These are phyloP conservation scores for Lonicera japonica DNA, from an alignment of 129 eudicot genomes.

Conservation along the genomic window DNA sequence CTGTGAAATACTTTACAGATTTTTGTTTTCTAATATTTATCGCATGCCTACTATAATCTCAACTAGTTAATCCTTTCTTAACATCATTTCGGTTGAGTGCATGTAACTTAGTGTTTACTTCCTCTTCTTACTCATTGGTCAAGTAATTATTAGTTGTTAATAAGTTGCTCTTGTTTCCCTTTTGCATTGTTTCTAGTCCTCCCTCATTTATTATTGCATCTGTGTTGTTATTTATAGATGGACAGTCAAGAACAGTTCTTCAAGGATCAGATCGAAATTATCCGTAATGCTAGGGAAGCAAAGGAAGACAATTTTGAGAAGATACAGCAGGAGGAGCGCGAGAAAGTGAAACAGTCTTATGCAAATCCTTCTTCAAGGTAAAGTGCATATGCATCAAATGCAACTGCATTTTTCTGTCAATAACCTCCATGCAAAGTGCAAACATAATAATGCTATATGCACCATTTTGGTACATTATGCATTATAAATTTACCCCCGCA, in stretches of 20 bases:
- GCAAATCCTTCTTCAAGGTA: slow-evolving; percentile 31
- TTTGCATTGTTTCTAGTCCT: not conserved
- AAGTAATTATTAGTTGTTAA: no score
- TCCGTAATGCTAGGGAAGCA: slow-evolving; percentile 42
- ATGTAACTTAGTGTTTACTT: not conserved
- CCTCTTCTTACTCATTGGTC: not conserved
- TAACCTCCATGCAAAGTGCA: not conserved
- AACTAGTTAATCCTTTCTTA: not conserved
- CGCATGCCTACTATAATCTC: not conserved
- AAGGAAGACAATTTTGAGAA: slow-evolving; percentile 64
- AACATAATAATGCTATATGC: not conserved
- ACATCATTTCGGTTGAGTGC: not conserved
- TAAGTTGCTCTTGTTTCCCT: not conserved
- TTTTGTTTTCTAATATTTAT: no score
- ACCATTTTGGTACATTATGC: not conserved
- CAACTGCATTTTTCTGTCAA: not conserved
- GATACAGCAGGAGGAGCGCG: slow-evolving; percentile 49
- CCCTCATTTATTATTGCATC: not conserved
- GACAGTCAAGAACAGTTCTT: slow-evolving; percentile 68
- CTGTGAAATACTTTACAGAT: no score
- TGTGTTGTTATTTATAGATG: slow-evolving; percentile 43
- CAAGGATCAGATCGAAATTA: slow-evolving; percentile 47
- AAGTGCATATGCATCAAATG: not conserved
- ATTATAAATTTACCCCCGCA: not conserved
- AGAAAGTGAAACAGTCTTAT: slow-evolving; percentile 27